Evolutionary conservation across 2,329 filamentous ascomycete species (phyloP).

Genomic region (Didymella sp.): DNA sequence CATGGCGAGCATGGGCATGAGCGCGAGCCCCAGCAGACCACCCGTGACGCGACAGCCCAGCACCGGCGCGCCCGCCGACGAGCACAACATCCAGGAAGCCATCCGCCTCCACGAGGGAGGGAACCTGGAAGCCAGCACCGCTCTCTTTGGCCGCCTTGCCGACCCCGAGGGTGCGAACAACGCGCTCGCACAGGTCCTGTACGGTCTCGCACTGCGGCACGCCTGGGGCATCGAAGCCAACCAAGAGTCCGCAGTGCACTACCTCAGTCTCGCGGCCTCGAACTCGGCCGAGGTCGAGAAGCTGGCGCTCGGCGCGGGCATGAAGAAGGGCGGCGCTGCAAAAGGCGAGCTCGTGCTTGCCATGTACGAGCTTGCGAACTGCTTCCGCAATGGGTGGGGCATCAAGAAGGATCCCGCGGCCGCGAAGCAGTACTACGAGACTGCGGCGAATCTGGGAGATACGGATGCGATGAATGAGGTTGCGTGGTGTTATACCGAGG

Average conservation of each 20-base stretch:
- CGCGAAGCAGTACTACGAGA: slow-evolving; percentile 93
- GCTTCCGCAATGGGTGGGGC: slow-evolving; percentile 94
- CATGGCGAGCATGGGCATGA: slow-evolving; percentile 9
- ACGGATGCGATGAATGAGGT: slow-evolving; percentile 98
- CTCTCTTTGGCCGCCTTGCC: slow-evolving; percentile 82
- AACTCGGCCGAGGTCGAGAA: slow-evolving; percentile 90
- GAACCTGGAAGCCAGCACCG: slow-evolving; percentile 78
- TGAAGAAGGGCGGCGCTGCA: slow-evolving; percentile 91
- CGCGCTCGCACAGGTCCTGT: slow-evolving; percentile 92
- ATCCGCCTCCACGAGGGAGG: slow-evolving; percentile 90
- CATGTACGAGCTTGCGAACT: slow-evolving; percentile 93
- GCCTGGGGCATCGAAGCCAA: slow-evolving; percentile 88
- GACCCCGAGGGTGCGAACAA: slow-evolving; percentile 87
- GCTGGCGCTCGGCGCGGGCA: slow-evolving; percentile 81
- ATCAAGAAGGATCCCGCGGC: slow-evolving; percentile 84
- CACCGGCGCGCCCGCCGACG: slow-evolving; percentile 16
- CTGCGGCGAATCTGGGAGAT: slow-evolving; percentile 93
- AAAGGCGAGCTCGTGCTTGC: slow-evolving; percentile 96
- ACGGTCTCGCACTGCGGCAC: slow-evolving; percentile 88
- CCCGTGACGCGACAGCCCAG: slow-evolving; percentile 19
- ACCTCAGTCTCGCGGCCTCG: slow-evolving; percentile 85
- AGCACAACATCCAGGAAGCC: slow-evolving; percentile 85
- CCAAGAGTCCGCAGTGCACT: slow-evolving; percentile 73
- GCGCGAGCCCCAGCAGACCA: no score
- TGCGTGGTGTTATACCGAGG: slow-evolving; percentile 93